Evolutionary conservation across 1,139 yeast genomes (phyloP).

Genomic region (Lodderomyces jiufengensis): DNA sequence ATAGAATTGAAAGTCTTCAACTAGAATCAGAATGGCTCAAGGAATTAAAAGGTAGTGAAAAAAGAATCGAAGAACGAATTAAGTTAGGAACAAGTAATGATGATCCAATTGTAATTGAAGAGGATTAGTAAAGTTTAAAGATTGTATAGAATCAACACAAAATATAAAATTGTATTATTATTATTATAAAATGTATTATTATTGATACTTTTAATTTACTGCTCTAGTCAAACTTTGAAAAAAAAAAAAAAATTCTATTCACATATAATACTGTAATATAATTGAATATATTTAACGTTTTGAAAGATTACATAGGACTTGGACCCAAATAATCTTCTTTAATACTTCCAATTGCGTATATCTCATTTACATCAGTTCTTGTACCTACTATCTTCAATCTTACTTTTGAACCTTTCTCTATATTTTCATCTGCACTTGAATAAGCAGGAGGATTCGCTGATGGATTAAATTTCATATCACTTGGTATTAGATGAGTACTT

Average conservation of each 20-base stretch:
- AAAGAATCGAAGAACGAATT: neutral
- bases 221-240: too few relatives aligned
- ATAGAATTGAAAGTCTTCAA: constrained; percentile 5
- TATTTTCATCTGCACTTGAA: constrained; percentile 90
- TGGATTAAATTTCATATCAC: constrained; percentile 91
- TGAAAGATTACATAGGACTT: constrained; percentile 46
- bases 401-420: constrained; percentile 90
- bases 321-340: constrained; percentile 97
- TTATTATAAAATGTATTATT: too few relatives aligned
- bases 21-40: constrained; percentile 4
- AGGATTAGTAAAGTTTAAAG: constrained; percentile 5
- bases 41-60: constrained; percentile 1
- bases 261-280: too few relatives aligned
- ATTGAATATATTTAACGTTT: too few relatives aligned
- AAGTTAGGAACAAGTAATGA: constrained; percentile 2
- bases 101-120: constrained; percentile 8
- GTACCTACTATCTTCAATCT: constrained; percentile 96
- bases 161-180: too few relatives aligned
- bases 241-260: too few relatives aligned
- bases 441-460: constrained; percentile 99
- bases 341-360: constrained; percentile 95
- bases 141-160: too few relatives aligned
- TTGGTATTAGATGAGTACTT: constrained; percentile 90
- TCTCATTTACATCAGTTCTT: constrained; percentile 94
- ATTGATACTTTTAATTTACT: too few relatives aligned